A percentile compares a stretch with the other conserved stretches of the same genome.
These are phyloP conservation scores for Bothriochloa decipiens DNA, from an alignment of 176 grass and related monocot species.

Conservation along the genomic window DNA sequence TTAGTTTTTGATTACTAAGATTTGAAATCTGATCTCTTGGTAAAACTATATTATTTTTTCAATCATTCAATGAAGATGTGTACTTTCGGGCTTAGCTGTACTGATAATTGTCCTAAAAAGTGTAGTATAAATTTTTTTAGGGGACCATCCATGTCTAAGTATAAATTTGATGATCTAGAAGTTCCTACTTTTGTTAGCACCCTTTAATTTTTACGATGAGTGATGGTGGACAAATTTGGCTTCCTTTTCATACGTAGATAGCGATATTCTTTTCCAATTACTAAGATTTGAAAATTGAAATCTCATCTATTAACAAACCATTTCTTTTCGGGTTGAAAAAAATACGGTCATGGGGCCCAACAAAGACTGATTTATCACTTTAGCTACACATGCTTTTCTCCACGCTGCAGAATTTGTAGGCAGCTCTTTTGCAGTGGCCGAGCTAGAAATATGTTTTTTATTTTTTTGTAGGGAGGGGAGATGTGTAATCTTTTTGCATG, in stretches of 20 bases:
- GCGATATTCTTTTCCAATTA: background rate
- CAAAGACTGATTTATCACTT: no score
- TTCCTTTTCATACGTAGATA: background rate
- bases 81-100: background rate
- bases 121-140: background rate
- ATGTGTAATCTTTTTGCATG: no score
- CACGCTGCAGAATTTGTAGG: background rate
- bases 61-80: background rate
- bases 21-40: constrained; percentile 1
- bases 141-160: no score
- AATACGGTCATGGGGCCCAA: no score
- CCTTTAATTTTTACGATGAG: no score
- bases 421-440: background rate
- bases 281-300: background rate
- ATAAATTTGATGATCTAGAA: no score
- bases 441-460: no score
- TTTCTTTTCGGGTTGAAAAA: background rate
- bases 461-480: no score
- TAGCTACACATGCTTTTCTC: no score
- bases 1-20: background rate
- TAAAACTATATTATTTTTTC: background rate
- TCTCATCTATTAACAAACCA: background rate
- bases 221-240: background rate
- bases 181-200: no score
- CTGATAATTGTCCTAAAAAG: background rate